Base-by-base conservation (phyloP, 345 rosid species). In the Gynandropsis gynandra region DNA sequence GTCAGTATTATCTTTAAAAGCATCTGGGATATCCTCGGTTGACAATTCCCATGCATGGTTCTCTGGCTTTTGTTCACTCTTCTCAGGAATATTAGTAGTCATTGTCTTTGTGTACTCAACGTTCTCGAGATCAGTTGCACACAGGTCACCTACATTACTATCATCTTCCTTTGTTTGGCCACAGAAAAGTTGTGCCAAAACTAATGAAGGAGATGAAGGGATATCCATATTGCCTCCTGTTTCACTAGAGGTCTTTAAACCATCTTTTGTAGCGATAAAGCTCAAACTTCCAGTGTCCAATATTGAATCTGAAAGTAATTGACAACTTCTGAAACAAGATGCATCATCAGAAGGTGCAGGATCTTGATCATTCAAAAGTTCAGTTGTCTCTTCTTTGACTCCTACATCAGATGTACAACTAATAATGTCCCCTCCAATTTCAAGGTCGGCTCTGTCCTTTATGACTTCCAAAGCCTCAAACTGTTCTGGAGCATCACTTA, bases 1-100 rank as follows among this genome's bases (percentile, higher is more conserved):
- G 49, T 64, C 65, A 63, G 52, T 64, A 49, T 67, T 64, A 66
- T 54, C 75, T 48, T 61, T 68, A 52, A 65, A 27, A 45, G 50
- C 56, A 39, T 52, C 66, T 9, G 42, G 39, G 10, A 10, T 40
- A 45, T 50, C 35, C 36, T 62, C 72, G 19, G 50, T 35, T 13
- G 60, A 63, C 24, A 19, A 48, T 48, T 20, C 43, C 49, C 41
- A 54, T 49, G 49, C 59, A 45, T 35, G 37, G 47, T 37, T 53
- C 50, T 50, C 39, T 33, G 45, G 42, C 17, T 48, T 50, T 46
- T 36, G 63, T 33, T 51, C 69, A 64, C 52, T 69, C 68, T 43
- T 38, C 45, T 52, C 56, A 4, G 24, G 48, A 64, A 9, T 29
- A 57, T 62, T 37, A 58, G 49, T 32, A 50, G 16, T 37, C 32